Conservation (phyloP, 129 eudicot genomes). For the Rutidosis leptorrhynchoides region DNA sequence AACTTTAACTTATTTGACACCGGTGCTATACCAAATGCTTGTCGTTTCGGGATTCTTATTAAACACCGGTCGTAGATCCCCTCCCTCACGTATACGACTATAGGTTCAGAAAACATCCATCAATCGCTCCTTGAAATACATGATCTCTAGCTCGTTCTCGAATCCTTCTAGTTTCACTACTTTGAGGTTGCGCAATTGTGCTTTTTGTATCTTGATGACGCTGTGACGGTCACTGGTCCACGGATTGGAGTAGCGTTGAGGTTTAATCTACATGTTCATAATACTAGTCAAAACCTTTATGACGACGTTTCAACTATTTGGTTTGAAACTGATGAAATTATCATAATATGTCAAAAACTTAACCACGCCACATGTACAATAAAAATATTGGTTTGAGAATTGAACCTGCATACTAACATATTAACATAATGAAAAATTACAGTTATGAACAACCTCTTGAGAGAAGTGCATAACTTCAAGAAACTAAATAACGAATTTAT, state of each 20-base stretch:
- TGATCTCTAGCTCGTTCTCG: conserved; percentile 9
- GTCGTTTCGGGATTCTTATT: background rate
- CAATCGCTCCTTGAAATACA: conserved; percentile 26
- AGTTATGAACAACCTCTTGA: too few species aligned
- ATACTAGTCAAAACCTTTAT: background rate
- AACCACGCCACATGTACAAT: too few species aligned
- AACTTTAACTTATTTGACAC: conserved; percentile 5
- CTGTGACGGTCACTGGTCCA: background rate
- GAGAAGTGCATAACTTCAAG: too few species aligned
- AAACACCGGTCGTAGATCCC: conserved; percentile 15
- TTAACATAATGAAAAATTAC: too few species aligned
- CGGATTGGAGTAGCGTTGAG: background rate
- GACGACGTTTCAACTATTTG: background rate
- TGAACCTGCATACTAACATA: too few species aligned
- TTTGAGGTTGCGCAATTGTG: conserved; percentile 19
- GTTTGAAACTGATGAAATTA: background rate
- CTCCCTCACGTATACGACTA: conserved; percentile 15
- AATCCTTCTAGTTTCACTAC: conserved; percentile 35
- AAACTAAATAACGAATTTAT: background rate
- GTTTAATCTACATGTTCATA: background rate
- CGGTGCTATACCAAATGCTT: background rate
- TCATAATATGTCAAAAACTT: too few species aligned
- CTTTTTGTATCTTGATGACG: conserved; percentile 14
- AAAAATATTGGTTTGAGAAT: too few species aligned
- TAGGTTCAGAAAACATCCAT: conserved; percentile 32